A percentile compares a stretch with the other conserved stretches of the same genome.
These are phyloP conservation scores for Umbelopsis vinacea DNA, from an alignment of 192 early-diverging fungal genomes.

Conservation along the genomic window DNA sequence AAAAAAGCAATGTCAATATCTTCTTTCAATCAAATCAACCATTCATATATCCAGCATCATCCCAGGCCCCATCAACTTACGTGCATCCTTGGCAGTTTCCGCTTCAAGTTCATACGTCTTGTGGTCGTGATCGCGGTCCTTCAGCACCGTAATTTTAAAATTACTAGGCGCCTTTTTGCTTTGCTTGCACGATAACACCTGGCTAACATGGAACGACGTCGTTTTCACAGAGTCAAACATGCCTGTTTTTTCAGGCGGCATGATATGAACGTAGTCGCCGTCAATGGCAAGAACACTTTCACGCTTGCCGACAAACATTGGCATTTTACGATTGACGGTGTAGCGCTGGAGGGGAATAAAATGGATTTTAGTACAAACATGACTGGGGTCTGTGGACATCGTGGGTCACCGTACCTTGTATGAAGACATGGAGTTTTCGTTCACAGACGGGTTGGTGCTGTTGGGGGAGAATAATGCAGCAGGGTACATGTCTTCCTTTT, in stretches of 20 bases:
- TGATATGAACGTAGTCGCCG: conserved; percentile 90
- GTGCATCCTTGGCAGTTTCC: conserved; percentile 62
- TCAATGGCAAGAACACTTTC: conserved; percentile 92
- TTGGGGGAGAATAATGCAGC: conserved; percentile 34
- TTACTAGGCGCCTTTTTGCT: conserved; percentile 70
- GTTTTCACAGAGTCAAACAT: conserved; percentile 87
- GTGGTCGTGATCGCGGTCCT: conserved; percentile 57
- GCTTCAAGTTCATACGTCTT: conserved; percentile 86
- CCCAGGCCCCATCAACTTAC: no score
- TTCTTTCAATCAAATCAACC: no score
- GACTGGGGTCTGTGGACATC: background rate
- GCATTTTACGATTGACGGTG: conserved; percentile 78
- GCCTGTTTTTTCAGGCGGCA: conserved; percentile 77
- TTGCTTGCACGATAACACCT: conserved; percentile 66
- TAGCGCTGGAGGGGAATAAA: conserved; percentile 76
- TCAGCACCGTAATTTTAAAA: conserved; percentile 67
- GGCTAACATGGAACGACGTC: conserved; percentile 68
- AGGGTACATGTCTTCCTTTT: conserved; percentile 35
- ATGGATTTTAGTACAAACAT: background rate
- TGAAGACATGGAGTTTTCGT: conserved; percentile 32
- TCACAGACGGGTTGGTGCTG: conserved; percentile 16
- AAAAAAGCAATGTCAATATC: background rate
- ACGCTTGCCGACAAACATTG: conserved; percentile 85
- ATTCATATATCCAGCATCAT: no score
- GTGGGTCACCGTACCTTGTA: conserved; percentile 31